Conservation (phyloP, 192 early-diverging fungal genomes). For the Mortierella hygrophila region DNA sequence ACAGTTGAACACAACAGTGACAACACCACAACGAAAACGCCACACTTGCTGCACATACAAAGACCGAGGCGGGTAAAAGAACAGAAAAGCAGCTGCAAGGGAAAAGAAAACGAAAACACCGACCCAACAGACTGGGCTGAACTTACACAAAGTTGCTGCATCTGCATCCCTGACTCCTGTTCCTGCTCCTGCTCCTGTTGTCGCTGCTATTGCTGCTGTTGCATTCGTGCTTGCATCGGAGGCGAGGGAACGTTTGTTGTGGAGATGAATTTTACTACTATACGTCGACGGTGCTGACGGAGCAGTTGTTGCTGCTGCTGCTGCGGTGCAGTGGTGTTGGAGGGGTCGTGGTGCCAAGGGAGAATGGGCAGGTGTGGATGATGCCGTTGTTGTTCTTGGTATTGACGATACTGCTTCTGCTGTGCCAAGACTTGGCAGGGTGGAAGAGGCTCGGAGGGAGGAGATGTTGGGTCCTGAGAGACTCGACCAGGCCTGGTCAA, state of each 20-base stretch:
- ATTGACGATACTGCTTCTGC: not conserved
- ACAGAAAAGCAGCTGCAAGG: not conserved
- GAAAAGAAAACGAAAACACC: not conserved
- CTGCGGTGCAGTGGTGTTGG: not conserved
- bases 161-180: not conserved
- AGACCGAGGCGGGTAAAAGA: not conserved
- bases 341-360: not conserved
- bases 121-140: not conserved
- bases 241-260: constrained; percentile 2
- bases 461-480: constrained; percentile 34
- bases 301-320: not conserved
- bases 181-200: not conserved
- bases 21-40: not conserved
- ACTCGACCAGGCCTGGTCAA: constrained; percentile 44
- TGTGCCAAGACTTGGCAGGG: not conserved
- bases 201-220: not conserved
- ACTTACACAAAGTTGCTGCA: not conserved
- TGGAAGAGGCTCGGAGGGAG: constrained; percentile 26
- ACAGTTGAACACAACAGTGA: not conserved
- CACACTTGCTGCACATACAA: not conserved
- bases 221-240: not conserved
- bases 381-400: not conserved
- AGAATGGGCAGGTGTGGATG: not conserved
- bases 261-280: constrained; percentile 15
- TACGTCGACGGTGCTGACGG: not conserved